phyloP scores from a whole-genome alignment of 2,329 filamentous ascomycete genomes.

The Paracoccidioides brasiliensis region DNA sequence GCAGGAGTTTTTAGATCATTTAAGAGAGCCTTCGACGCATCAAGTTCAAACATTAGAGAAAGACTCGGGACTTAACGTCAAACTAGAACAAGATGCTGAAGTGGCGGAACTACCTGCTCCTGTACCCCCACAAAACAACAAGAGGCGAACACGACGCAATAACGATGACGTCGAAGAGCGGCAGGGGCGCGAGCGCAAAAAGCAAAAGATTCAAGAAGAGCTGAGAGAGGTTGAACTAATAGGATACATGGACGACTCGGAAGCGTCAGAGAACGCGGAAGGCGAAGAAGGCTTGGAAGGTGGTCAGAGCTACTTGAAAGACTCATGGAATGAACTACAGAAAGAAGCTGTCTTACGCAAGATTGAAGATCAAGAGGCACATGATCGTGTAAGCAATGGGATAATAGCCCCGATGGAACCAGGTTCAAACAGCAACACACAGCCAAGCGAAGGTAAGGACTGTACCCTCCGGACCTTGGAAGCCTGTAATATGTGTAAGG shows the following conservation, averaged over 20 bases:
- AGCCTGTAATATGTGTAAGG: conserved; percentile 21
- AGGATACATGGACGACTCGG: too few species aligned
- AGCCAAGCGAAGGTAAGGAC: conserved; percentile 7
- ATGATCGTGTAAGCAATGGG: too few species aligned
- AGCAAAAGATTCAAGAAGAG: neutral
- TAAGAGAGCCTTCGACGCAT: too few species aligned
- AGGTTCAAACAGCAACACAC: neutral
- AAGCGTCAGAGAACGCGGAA: too few species aligned
- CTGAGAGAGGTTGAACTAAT: neutral
- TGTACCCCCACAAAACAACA: neutral
- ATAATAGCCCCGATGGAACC: neutral
- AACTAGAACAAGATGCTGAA: neutral
- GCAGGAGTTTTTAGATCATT: too few species aligned
- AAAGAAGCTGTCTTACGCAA: too few species aligned
- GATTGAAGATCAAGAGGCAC: too few species aligned
- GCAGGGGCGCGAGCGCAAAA: neutral
- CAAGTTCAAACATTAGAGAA: too few species aligned
- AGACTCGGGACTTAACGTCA: too few species aligned
- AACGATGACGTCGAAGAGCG: neutral
- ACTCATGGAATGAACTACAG: too few species aligned
- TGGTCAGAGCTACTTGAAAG: too few species aligned
- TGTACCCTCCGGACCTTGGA: conserved; percentile 10
- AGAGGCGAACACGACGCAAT: neutral
- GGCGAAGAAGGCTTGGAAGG: too few species aligned
- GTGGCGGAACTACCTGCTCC: neutral